Evolutionary conservation across 306 rosid genomes (phyloP), one percentile per base, ranked within the genome.

Genomic region (Inga oerstediana): DNA sequence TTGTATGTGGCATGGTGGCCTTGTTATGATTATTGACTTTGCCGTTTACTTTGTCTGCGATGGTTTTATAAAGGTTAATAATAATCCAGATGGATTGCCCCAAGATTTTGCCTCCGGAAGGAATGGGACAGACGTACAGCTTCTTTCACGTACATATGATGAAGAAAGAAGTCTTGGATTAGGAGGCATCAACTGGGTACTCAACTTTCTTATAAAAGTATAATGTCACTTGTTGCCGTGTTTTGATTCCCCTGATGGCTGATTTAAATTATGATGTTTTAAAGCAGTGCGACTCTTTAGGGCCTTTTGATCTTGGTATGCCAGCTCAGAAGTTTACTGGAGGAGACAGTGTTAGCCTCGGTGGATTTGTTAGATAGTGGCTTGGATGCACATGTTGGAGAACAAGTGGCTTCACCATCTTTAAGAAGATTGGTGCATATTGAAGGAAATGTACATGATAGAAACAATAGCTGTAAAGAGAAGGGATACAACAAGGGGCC

Each of bases 101-200:
- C 88, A 82, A 72, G 93, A 88, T 61, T 84, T 66, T 77, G 85
- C 82, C 69, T 35, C 74, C 16, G 81, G 75, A 76, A 91, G 90
- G 83, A 83, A 87, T 61, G 87, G 83, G 77, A 74, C 89, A 61
- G 90, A 83, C 80, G 81, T 35, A 37, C 14, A 71, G 58, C 84
- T 82, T 84, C 86, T 87, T 87, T 86, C 91, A 17, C 86, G 76
- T 68, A 67, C 72, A 65, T 79, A 75, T 59, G 89, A 88, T 48
- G 97, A 88, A 65, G 98, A 94, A 86, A 85, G 85, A 77, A 96
- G 99, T 83, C 97, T 96, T 58, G 99, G 98, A 78, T 84, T 96
- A 78, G 78, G 90, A 34, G 90, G 86, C 95, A 91, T 92, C 91
- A 92, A 82, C 34, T 96, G 98, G 99, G 99, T 94, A 92, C 75